These are phyloP conservation scores for Monilinia fructicola DNA, from an alignment of 2,329 filamentous ascomycete species.

Conservation along the genomic window DNA sequence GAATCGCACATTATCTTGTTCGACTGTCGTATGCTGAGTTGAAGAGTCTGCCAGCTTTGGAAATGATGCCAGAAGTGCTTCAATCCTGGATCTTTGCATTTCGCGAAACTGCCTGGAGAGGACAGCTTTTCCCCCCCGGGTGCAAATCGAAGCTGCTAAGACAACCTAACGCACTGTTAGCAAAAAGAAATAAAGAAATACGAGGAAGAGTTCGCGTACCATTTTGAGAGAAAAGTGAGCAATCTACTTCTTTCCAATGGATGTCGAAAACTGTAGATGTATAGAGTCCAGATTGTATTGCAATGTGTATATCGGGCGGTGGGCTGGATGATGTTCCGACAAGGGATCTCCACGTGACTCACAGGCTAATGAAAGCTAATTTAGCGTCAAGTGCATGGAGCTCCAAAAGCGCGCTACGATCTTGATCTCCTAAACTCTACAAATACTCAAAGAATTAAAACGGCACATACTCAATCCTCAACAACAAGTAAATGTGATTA, in stretches of 20 bases:
- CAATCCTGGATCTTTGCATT: slow-evolving; percentile 94
- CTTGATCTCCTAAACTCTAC: not conserved
- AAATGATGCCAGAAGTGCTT: slow-evolving; percentile 93
- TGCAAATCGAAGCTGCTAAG: slow-evolving; percentile 98
- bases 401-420: slow-evolving; percentile 13
- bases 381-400: not conserved
- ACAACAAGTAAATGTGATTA: not conserved
- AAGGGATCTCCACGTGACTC: slow-evolving; percentile 22
- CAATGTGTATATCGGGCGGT: slow-evolving; percentile 23
- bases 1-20: slow-evolving; percentile 99
- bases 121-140: slow-evolving; percentile 95
- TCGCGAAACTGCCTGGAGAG: slow-evolving; percentile 97
- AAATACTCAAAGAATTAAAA: slow-evolving; percentile 1
- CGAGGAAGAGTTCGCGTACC: slow-evolving; percentile 27
- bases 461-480: not conserved
- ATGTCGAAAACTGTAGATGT: slow-evolving; percentile 24
- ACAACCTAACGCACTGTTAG: slow-evolving; percentile 67
- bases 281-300: slow-evolving; percentile 14
- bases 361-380: not conserved
- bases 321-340: slow-evolving; percentile 20
- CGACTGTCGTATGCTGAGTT: slow-evolving; percentile 96
- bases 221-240: slow-evolving; percentile 22
- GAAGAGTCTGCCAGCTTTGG: slow-evolving; percentile 95
- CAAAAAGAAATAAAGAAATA: not conserved
- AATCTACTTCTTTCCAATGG: slow-evolving; percentile 17